Conservation (phyloP, 352 stramenopile genomes). For the Sclerospora graminicola region DNA sequence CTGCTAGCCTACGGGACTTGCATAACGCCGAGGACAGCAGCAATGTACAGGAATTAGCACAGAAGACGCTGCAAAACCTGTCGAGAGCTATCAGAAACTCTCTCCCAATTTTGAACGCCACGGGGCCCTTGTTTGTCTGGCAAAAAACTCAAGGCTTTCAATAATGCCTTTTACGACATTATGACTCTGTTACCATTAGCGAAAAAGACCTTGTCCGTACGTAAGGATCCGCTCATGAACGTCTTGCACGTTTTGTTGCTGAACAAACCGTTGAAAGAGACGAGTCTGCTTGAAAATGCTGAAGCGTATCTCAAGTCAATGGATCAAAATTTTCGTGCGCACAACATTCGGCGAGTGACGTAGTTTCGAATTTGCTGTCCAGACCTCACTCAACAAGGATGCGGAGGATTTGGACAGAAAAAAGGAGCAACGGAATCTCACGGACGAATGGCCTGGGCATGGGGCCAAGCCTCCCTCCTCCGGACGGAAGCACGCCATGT, state of each 20-base stretch:
- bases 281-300: slow-evolving; percentile 36
- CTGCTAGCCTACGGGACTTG: slow-evolving; percentile 25
- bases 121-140: slow-evolving; percentile 82
- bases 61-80: slow-evolving; percentile 19
- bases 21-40: slow-evolving; percentile 26
- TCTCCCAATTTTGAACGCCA: slow-evolving; percentile 59
- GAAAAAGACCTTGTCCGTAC: slow-evolving; percentile 57
- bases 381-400: no score
- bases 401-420: no score
- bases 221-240: slow-evolving; percentile 62
- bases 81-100: slow-evolving; percentile 66
- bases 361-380: no score
- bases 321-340: slow-evolving; percentile 37
- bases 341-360: slow-evolving; percentile 85
- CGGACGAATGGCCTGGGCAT: no score
- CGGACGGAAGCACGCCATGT: no score
- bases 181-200: slow-evolving; percentile 61
- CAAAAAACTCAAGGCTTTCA: slow-evolving; percentile 71
- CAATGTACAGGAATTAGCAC: slow-evolving; percentile 21
- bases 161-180: slow-evolving; percentile 56
- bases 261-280: slow-evolving; percentile 55
- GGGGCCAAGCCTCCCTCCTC: no score
- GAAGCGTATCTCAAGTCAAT: slow-evolving; percentile 60
- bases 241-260: slow-evolving; percentile 79
- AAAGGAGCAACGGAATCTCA: no score